Conservation (phyloP, 345 rosid species). For the Sisymbrium irio region DNA sequence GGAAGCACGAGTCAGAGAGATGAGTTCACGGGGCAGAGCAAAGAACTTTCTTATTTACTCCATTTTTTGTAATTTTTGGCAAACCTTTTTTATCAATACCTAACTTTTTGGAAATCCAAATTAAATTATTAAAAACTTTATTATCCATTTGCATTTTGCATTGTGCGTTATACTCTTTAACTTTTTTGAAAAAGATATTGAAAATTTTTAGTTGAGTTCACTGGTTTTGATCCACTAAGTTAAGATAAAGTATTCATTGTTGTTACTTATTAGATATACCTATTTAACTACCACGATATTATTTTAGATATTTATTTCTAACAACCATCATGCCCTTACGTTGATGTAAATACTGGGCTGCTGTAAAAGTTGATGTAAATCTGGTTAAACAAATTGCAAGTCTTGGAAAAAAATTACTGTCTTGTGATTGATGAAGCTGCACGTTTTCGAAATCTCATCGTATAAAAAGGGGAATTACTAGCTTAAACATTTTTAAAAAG, state of each 20-base stretch:
- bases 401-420: neutral
- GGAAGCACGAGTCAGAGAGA: constrained; percentile 13
- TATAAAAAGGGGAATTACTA: neutral
- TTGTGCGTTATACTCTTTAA: too few species aligned
- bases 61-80: neutral
- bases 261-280: neutral
- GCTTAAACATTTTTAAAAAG: too few species aligned
- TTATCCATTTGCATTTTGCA: neutral
- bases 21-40: constrained; percentile 20
- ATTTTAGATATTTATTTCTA: neutral
- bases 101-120: too few species aligned
- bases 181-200: too few species aligned
- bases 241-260: neutral
- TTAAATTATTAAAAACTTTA: too few species aligned
- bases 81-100: too few species aligned
- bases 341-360: neutral
- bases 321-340: neutral
- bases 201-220: neutral
- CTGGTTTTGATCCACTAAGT: neutral
- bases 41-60: constrained; percentile 6
- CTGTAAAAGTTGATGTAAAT: neutral
- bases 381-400: neutral
- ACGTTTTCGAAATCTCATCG: neutral
- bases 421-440: neutral
- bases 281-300: neutral